Evolutionary conservation across 2,329 filamentous ascomycete species (phyloP).

Genomic region (Orbilia oligospora): DNA sequence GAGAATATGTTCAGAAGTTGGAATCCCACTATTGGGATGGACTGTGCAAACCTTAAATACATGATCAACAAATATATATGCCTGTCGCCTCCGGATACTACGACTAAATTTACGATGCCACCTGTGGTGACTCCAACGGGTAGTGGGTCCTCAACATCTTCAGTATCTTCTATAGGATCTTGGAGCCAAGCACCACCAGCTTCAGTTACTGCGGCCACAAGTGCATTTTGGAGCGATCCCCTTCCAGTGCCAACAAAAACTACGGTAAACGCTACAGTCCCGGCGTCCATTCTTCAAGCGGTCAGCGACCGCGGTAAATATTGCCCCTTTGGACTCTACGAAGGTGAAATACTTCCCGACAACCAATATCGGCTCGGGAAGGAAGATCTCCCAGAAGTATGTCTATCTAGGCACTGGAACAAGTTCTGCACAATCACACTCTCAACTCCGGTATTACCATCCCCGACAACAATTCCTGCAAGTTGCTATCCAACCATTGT

Average conservation of each 20-base stretch:
- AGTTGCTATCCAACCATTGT: constrained; percentile 14
- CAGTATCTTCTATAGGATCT: not conserved
- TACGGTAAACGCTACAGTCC: not conserved
- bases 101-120: not conserved
- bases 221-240: not conserved
- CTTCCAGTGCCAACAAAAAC: too few species aligned
- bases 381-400: not conserved
- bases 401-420: not conserved
- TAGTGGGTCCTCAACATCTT: not conserved
- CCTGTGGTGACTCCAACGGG: not conserved
- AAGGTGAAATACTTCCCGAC: not conserved
- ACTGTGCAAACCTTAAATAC: not conserved
- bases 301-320: not conserved
- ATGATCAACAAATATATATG: constrained; percentile 15
- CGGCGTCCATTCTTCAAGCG: not conserved
- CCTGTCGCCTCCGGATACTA: constrained; percentile 2
- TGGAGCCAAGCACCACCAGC: not conserved
- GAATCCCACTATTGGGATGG: constrained; percentile 5
- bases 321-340: not conserved
- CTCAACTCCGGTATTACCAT: not conserved
- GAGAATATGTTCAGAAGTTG: constrained; percentile 8
- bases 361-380: not conserved
- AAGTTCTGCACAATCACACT: not conserved
- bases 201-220: not conserved
- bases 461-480: constrained; percentile 3